A percentile compares a stretch with the other conserved stretches of the same genome.
Conservation (phyloP, 1,139 yeast species). For the Protomyces gravidus region DNA sequence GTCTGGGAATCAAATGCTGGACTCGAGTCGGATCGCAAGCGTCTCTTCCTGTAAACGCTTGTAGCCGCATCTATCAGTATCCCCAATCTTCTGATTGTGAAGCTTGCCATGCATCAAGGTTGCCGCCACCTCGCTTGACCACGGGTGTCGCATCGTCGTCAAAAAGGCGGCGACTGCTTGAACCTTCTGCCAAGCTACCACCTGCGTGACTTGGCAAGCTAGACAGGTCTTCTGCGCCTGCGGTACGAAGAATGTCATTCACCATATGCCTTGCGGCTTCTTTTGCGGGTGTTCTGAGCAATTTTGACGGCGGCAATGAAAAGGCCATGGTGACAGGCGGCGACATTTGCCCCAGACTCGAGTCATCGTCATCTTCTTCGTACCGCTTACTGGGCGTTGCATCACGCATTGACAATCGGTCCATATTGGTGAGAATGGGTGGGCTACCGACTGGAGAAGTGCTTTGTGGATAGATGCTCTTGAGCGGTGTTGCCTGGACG, state of each 20-base stretch:
- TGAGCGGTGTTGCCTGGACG: constrained; percentile 41
- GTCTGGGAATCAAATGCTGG: constrained; percentile 29
- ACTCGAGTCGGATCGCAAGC: constrained; percentile 24
- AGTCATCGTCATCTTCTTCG: constrained; percentile 32
- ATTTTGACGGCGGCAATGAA: constrained; percentile 26
- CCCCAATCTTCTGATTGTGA: background rate
- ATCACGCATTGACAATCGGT: background rate
- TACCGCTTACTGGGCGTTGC: constrained; percentile 1
- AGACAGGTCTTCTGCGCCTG: constrained; percentile 22
- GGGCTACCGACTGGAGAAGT: constrained; percentile 21
- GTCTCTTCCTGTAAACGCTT: constrained; percentile 7
- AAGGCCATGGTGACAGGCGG: constrained; percentile 30
- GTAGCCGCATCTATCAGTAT: too few species aligned
- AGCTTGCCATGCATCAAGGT: background rate
- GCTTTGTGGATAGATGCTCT: background rate
- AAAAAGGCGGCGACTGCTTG: background rate
- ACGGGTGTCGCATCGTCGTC: background rate
- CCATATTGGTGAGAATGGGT: constrained; percentile 10
- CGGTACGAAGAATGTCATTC: constrained; percentile 32
- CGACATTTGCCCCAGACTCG: constrained; percentile 26
- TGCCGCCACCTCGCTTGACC: background rate
- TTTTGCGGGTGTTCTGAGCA: constrained; percentile 27
- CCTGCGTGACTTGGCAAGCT: constrained; percentile 9
- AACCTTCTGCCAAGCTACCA: background rate
- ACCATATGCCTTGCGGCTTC: constrained; percentile 26